Conservation (phyloP, 179 eudicot species). For the Spinacia oleracea region DNA sequence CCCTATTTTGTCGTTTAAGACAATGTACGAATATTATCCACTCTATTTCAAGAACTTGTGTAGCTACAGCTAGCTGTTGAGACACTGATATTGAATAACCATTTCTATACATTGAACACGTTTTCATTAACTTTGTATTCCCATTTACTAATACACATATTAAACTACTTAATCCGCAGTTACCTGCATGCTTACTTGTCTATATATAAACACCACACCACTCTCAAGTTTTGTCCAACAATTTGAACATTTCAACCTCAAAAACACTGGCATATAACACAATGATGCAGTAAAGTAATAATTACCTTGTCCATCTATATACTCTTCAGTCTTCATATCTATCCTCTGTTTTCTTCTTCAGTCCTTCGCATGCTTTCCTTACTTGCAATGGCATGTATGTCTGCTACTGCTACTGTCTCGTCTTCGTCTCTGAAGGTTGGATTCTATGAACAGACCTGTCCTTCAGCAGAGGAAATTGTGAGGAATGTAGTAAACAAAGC, state of each 20-base stretch:
- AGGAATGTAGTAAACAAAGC: slow-evolving; percentile 31
- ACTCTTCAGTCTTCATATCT: too few species aligned
- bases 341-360: not conserved
- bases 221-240: too few species aligned
- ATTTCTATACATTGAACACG: too few species aligned
- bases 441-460: slow-evolving; percentile 40
- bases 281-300: not conserved
- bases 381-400: not conserved
- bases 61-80: too few species aligned
- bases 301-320: too few species aligned
- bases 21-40: too few species aligned
- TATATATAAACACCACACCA: not conserved
- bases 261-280: not conserved
- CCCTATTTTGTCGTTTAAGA: too few species aligned
- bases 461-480: slow-evolving; percentile 42
- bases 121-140: too few species aligned
- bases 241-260: too few species aligned
- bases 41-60: too few species aligned
- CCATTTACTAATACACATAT: not conserved
- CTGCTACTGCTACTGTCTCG: not conserved
- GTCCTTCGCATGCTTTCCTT: not conserved
- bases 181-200: not conserved
- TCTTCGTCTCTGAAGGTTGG: not conserved
- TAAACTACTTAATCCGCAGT: not conserved
- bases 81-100: too few species aligned